Percentiles rank a stretch among this genome's conserved stretches.
phyloP scores from a whole-genome alignment of 495 filamentous ascomycete genomes.

The Lasiosphaeria ovina region DNA sequence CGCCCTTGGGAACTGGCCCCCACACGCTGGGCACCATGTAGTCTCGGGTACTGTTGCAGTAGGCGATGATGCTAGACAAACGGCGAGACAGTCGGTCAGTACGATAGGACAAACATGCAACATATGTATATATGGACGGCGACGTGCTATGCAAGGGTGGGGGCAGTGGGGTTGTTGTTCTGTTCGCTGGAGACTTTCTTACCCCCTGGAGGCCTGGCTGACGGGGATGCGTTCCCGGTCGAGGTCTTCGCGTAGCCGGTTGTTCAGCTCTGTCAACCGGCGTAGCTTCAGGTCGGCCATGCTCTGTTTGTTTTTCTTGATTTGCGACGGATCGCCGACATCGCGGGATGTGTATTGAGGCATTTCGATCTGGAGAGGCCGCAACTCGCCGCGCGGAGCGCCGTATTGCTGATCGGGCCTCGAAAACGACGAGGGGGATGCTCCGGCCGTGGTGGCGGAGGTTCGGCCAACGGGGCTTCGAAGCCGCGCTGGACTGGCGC shows the following conservation, averaged over 20 bases:
- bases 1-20: constrained; percentile 88
- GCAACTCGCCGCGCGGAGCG: background rate
- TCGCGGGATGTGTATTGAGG: constrained; percentile 57
- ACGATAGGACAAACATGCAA: background rate
- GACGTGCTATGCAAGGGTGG: too few relatives aligned
- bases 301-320: constrained; percentile 97
- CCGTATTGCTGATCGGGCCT: background rate
- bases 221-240: constrained; percentile 93
- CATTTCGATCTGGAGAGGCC: constrained; percentile 38
- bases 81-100: background rate
- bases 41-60: constrained; percentile 94
- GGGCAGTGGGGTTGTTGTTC: too few relatives aligned
- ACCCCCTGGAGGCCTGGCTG: constrained; percentile 92
- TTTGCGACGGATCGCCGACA: constrained; percentile 59
- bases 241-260: constrained; percentile 88
- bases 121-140: background rate
- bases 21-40: constrained; percentile 98
- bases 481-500: constrained; percentile 18
- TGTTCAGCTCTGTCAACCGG: constrained; percentile 93
- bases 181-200: constrained; percentile 17
- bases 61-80: constrained; percentile 78
- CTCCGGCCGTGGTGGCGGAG: constrained; percentile 17
- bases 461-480: constrained; percentile 21
- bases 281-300: constrained; percentile 98
- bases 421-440: constrained; percentile 24